Conservation (phyloP, 2,329 filamentous ascomycete species). For the Diaporthe citri region DNA sequence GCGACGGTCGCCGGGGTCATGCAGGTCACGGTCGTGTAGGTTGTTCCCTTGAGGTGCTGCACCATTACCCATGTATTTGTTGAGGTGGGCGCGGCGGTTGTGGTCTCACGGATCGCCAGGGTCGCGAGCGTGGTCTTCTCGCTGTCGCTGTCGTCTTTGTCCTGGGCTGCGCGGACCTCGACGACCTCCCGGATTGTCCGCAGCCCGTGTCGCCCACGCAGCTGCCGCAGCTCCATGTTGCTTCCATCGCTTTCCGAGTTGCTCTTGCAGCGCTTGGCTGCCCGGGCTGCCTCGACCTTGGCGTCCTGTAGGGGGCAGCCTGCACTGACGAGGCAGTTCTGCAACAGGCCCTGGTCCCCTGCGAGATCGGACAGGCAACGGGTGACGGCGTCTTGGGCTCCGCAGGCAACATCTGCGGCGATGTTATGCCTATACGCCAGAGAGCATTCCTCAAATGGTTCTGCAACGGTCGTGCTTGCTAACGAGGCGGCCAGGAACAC, state of each 20-base stretch:
- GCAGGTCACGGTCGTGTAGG: constrained; percentile 48
- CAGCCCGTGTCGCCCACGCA: not conserved
- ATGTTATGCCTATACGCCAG: not conserved
- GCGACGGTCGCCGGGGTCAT: constrained; percentile 51
- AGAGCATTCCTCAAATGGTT: not conserved
- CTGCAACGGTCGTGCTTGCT: constrained; percentile 6
- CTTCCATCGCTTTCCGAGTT: not conserved
- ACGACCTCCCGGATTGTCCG: not conserved
- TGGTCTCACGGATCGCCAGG: not conserved
- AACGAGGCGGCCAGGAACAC: constrained; percentile 1
- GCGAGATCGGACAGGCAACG: constrained; percentile 16
- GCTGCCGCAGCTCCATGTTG: constrained; percentile 6
- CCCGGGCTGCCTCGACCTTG: constrained; percentile 6
- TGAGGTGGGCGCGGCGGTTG: constrained; percentile 38
- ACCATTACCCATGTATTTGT: constrained; percentile 36
- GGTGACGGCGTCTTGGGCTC: constrained; percentile 3
- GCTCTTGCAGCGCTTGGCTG: constrained; percentile 4
- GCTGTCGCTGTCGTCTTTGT: constrained; percentile 41
- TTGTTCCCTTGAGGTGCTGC: constrained; percentile 43
- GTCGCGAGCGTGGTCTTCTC: constrained; percentile 24
- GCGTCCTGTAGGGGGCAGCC: constrained; percentile 27
- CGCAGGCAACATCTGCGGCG: constrained; percentile 17
- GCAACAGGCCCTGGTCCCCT: constrained; percentile 9
- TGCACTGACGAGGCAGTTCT: constrained; percentile 24
- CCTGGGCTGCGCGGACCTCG: not conserved